phyloP scores from a whole-genome alignment of 169 alveolate genomes.

The Amoebophrya sp. region DNA sequence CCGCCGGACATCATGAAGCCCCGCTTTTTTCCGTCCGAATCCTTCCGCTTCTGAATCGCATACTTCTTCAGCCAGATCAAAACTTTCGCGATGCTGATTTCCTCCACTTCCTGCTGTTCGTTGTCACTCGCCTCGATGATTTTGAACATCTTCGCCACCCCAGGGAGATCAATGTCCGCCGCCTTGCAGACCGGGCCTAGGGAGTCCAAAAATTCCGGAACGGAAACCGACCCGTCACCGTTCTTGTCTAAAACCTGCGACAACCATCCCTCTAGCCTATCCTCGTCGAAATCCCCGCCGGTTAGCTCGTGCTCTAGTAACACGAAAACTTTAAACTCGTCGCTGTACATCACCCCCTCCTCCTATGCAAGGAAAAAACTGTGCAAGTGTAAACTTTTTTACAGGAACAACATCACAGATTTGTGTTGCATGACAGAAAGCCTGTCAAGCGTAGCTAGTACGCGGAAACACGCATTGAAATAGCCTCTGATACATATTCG shows the following conservation, averaged over 20 bases:
- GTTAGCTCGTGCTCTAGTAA: background rate
- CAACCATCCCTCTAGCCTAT: background rate
- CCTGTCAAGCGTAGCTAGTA: too few relatives aligned
- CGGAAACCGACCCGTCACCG: background rate
- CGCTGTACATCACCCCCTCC: background rate
- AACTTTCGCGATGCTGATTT: background rate
- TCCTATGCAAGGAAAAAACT: too few relatives aligned
- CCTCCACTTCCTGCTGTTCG: background rate
- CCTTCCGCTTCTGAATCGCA: background rate
- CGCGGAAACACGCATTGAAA: too few relatives aligned
- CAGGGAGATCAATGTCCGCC: background rate
- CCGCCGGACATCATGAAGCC: background rate
- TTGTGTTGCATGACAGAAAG: too few relatives aligned
- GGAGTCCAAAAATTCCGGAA: background rate
- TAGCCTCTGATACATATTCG: too few relatives aligned
- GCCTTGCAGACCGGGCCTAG: background rate
- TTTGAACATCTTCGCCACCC: background rate
- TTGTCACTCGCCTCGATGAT: background rate
- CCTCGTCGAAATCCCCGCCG: slow-evolving; percentile 4
- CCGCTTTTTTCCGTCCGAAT: background rate
- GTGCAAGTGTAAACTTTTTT: too few relatives aligned
- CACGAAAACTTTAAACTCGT: background rate
- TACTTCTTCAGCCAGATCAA: background rate
- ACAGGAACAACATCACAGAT: too few relatives aligned
- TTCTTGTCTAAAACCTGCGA: background rate